Conservation (phyloP, 2,329 filamentous ascomycete species). For the Hypoxylon sp. region DNA sequence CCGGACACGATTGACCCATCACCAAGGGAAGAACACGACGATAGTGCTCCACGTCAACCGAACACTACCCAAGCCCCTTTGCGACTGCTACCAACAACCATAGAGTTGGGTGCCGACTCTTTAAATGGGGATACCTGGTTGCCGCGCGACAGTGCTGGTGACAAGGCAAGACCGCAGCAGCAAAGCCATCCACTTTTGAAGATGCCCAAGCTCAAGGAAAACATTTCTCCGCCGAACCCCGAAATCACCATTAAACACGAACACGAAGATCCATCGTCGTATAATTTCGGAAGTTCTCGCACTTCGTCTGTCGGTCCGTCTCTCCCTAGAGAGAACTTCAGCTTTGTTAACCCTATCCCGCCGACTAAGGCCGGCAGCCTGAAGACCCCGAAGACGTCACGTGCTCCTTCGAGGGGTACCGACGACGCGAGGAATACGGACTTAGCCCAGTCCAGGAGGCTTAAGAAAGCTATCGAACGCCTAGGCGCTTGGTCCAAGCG, state of each 20-base stretch:
- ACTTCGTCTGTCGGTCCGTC: background rate
- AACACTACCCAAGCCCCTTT: background rate
- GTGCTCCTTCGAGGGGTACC: background rate
- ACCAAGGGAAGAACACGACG: background rate
- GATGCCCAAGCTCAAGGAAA: slow-evolving; percentile 7
- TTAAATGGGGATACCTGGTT: background rate
- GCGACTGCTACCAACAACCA: too few species aligned
- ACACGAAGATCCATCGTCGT: background rate
- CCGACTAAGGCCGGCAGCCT: background rate
- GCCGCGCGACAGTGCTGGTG: background rate
- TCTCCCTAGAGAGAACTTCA: background rate
- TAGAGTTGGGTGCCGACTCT: background rate
- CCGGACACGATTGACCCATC: background rate
- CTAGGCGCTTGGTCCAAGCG: background rate
- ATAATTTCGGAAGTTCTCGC: background rate
- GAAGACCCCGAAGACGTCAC: background rate
- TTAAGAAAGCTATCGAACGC: background rate
- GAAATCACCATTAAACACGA: background rate
- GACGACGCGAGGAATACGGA: background rate
- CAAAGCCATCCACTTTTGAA: slow-evolving; percentile 18
- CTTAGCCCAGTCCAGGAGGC: background rate
- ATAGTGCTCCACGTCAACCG: background rate
- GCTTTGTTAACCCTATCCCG: background rate
- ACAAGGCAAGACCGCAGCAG: background rate
- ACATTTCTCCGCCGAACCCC: background rate